Base-by-base conservation (phyloP, 768 basidiomycete genomes). In the Mycena vitilis region DNA sequence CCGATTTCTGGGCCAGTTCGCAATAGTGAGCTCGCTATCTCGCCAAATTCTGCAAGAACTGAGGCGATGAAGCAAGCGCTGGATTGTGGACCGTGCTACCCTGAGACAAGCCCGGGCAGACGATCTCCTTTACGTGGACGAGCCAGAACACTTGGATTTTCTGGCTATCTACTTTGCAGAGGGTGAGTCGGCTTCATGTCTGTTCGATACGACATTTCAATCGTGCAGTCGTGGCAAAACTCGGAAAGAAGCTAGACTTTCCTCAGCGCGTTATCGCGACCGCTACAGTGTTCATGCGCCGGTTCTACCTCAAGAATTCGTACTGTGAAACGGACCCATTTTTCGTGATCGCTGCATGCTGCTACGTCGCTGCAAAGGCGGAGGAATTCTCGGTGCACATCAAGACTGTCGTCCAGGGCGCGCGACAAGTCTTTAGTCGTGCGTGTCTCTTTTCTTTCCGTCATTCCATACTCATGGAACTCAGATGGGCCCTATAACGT, bases 311-410 rank as follows among this genome's bases (percentile, higher is more conserved):
- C 74, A 97, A 97, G 82, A 98, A 97, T 77, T 86, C 90, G 10
- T 97, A 96, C 76, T 95, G 94, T 82, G 96, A 98, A 77, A 98
- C 97, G 0, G 98, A 99, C 71, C 95, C 95, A 0, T 96, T 94
- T 74, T 84, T 96, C 64, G 96, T 98, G 57, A 89, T 96, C 51
- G 90, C 95, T 0, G 95, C 96, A 0, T 99, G 97, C 80, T 91
- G 91, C 71, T 99, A 98, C 78, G 92, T 99, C 40, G 96, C 97
- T 11, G 95, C 96, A 0, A 99, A 99, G 78, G 95, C 96, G 1
- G 98, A 99, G 76, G 98, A 99, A 78, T 94, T 91, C 0, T 96
- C 98, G 0, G 87, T 95, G 0, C 95, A 96, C 75, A 95, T 99
- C 81, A 98, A 98, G 82, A 92, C 87, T 71, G 90, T 98, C 36